Conservation (phyloP, 768 basidiomycete species). For the Auricularia heimuer region DNA sequence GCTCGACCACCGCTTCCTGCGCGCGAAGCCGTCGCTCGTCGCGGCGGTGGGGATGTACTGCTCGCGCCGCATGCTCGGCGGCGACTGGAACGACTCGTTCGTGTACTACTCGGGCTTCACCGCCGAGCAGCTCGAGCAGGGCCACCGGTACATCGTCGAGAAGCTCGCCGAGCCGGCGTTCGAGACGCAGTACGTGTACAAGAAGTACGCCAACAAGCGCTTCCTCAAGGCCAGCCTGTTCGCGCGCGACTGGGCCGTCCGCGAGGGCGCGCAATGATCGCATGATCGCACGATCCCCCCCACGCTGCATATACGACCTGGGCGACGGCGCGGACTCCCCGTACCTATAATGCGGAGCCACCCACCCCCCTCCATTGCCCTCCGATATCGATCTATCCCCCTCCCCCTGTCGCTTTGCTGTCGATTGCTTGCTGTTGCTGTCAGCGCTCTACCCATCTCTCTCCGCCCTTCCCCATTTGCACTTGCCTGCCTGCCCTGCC, state of each 20-base stretch:
- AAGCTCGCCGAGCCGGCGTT: slow-evolving; percentile 75
- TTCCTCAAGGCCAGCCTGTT: slow-evolving; percentile 71
- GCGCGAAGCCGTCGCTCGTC: slow-evolving; percentile 85
- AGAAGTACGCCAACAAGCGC: slow-evolving; percentile 96
- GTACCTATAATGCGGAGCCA: neutral
- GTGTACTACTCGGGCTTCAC: slow-evolving; percentile 89
- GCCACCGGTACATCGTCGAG: slow-evolving; percentile 73
- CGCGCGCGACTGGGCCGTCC: slow-evolving; percentile 32
- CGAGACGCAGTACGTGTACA: slow-evolving; percentile 77
- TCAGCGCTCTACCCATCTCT: neutral
- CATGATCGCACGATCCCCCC: neutral
- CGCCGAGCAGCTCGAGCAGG: slow-evolving; percentile 75
- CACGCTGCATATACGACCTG: neutral
- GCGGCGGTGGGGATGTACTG: slow-evolving; percentile 98
- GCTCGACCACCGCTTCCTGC: slow-evolving; percentile 84
- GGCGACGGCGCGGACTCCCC: neutral
- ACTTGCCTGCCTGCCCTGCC: neutral
- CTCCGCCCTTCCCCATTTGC: neutral
- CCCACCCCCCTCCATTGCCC: neutral
- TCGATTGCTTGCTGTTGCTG: neutral
- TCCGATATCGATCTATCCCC: neutral
- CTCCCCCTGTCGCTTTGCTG: neutral
- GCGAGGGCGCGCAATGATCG: neutral
- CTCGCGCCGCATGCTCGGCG: slow-evolving; percentile 85
- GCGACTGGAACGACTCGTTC: slow-evolving; percentile 89